Evolutionary conservation across 495 filamentous ascomycete species (phyloP).

Genomic region (Echria macrotheca): DNA sequence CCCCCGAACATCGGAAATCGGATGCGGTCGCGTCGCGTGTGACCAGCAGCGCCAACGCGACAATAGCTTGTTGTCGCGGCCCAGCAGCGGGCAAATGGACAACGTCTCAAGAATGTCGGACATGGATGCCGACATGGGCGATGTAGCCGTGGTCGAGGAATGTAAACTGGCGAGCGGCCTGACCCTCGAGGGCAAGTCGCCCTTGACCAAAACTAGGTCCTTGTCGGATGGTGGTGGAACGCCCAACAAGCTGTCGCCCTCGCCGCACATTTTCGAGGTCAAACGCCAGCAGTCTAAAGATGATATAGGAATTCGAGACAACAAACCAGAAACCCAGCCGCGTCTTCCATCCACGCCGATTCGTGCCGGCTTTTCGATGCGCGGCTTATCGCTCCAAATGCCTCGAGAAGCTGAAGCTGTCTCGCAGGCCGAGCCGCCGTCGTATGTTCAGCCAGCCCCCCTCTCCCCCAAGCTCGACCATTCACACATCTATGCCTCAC

Average conservation of each 20-base stretch:
- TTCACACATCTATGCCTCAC: constrained; percentile 74
- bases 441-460: constrained; percentile 57
- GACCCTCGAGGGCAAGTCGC: constrained; percentile 8
- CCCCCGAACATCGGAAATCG: no score
- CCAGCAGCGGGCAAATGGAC: no score
- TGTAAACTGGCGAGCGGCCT: neutral
- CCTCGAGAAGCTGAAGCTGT: constrained; percentile 48
- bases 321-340: constrained; percentile 19
- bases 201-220: constrained; percentile 38
- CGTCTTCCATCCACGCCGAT: constrained; percentile 43
- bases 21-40: no score
- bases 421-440: constrained; percentile 38
- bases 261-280: constrained; percentile 58
- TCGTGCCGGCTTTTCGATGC: constrained; percentile 52
- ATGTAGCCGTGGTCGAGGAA: constrained; percentile 17
- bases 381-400: constrained; percentile 70
- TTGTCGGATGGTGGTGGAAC: constrained; percentile 48
- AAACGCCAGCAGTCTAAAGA: constrained; percentile 64
- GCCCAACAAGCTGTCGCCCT: constrained; percentile 56
- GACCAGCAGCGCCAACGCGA: neutral
- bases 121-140: constrained; percentile 16
- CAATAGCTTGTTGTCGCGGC: neutral
- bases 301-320: constrained; percentile 56
- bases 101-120: constrained; percentile 25
- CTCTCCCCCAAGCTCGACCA: constrained; percentile 82